Base-by-base conservation (phyloP, 768 basidiomycete species). In the Vararia minispora region DNA sequence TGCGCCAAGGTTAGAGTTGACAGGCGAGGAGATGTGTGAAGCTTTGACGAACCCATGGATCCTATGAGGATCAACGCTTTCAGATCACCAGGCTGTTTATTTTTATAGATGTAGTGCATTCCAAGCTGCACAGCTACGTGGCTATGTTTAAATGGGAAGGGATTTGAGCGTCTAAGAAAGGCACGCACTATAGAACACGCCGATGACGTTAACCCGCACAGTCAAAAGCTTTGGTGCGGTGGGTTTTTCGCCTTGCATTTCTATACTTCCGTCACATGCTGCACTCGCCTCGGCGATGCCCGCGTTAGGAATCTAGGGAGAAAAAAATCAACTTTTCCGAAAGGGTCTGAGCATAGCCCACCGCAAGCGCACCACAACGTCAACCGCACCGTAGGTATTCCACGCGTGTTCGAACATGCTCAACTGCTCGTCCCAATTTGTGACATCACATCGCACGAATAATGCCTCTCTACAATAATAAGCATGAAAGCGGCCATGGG, bases 21-120 rank as follows among this genome's bases (percentile, higher is more conserved):
- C n/a, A n/a, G n/a, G n/a, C n/a, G n/a, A n/a, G n/a, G 7, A 12
- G 25, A 22, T 27, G 14, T 21, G 2, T 20, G 9, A 18, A 11
- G 12, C 49, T 21, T 21, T 23, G 18, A 31, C 56, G 8, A 38
- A 70, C 72, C 70, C 55, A 78, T 65, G 16, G 74, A 76, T 11
- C 73, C 74, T 25, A 74, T 60, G 11, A 76, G 52, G 20, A 75
- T 58, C 31, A 76, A 43, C 5, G 71, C 53, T 45, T 75, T 76
- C 25, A 68, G 60, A n/a, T 61, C 57, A 33, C 52, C 59, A 18
- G 53, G 37, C n/a, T 53, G 34, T 13, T 45, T 55, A 11, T 62
- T 50, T 20, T 60, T 58, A 21, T 53, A 55, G 17, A 78, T 58
- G 49, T 76, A 74, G 47, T 73, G 66, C 26, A 68, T 50, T 6